Conservation (phyloP, 139 green algal genomes). For the Desmodesmus armatus region DNA sequence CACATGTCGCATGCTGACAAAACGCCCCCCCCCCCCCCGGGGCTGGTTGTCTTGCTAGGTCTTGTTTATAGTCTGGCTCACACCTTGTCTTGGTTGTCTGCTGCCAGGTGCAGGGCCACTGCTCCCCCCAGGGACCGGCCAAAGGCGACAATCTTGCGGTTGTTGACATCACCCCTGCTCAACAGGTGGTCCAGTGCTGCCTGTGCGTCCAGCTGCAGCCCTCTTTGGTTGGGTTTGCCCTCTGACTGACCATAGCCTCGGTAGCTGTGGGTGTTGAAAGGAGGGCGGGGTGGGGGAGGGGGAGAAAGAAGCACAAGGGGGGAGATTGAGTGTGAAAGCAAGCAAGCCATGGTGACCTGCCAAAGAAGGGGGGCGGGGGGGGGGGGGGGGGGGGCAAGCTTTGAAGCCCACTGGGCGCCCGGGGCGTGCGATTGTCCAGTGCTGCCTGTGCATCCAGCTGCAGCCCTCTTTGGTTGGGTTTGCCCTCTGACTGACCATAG, state of each 20-base stretch:
- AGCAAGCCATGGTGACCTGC: no score
- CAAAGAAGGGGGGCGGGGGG: no score
- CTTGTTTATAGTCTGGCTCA: no score
- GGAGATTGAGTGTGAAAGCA: not conserved
- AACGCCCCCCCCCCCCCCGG: not conserved
- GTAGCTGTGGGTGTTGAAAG: constrained; percentile 82
- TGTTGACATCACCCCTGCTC: constrained; percentile 64
- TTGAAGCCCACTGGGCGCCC: no score
- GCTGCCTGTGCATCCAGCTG: constrained; percentile 77
- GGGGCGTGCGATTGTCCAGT: no score
- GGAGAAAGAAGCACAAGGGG: not conserved
- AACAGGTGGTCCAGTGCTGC: constrained; percentile 73
- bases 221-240: constrained; percentile 77
- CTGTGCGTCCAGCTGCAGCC: constrained; percentile 79
- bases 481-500: constrained; percentile 81
- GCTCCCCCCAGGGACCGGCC: constrained; percentile 88
- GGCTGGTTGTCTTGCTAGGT: no score
- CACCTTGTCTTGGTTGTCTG: constrained; percentile 68
- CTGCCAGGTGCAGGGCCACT: constrained; percentile 79
- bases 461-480: constrained; percentile 79
- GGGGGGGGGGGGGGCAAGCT: no score
- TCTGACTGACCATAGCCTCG: constrained; percentile 84
- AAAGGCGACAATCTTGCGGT: constrained; percentile 74
- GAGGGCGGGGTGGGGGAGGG: not conserved
- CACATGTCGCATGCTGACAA: not conserved